phyloP scores from a whole-genome alignment of 208 protist genomes.

The Trypanosoma conorhini region DNA sequence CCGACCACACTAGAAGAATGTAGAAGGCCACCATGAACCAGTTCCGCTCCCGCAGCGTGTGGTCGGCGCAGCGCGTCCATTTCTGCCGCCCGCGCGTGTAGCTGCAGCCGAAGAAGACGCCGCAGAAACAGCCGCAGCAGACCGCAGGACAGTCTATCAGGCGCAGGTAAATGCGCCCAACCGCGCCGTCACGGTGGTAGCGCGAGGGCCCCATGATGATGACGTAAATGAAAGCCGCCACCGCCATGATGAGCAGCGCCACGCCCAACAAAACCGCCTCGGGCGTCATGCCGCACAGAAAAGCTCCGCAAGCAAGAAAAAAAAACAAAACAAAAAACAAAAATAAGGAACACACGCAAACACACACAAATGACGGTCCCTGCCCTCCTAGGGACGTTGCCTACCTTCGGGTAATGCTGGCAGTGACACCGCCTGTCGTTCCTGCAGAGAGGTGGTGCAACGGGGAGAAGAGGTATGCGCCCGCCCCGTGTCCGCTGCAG shows the following conservation, averaged over 20 bases:
- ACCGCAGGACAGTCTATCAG: conserved; percentile 36
- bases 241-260: conserved; percentile 38
- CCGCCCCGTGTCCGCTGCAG: no score
- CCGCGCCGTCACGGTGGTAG: conserved; percentile 83
- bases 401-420: no score
- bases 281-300: conserved; percentile 14
- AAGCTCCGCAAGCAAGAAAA: background rate
- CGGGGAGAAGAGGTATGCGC: no score
- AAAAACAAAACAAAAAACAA: conserved; percentile 4
- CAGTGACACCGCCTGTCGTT: background rate
- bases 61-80: conserved; percentile 39
- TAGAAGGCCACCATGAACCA: conserved; percentile 89
- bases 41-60: conserved; percentile 64
- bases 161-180: conserved; percentile 61
- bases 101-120: conserved; percentile 47
- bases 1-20: conserved; percentile 76
- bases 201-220: conserved; percentile 88
- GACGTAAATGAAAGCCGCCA: conserved; percentile 79
- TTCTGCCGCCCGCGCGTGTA: conserved; percentile 36
- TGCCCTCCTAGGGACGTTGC: no score
- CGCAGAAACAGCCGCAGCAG: conserved; percentile 47
- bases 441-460: background rate
- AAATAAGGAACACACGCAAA: background rate
- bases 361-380: conserved; percentile 4
- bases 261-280: conserved; percentile 34